Conservation (phyloP, 805 yeast genomes). For the Yamadazyma akitaensis region DNA sequence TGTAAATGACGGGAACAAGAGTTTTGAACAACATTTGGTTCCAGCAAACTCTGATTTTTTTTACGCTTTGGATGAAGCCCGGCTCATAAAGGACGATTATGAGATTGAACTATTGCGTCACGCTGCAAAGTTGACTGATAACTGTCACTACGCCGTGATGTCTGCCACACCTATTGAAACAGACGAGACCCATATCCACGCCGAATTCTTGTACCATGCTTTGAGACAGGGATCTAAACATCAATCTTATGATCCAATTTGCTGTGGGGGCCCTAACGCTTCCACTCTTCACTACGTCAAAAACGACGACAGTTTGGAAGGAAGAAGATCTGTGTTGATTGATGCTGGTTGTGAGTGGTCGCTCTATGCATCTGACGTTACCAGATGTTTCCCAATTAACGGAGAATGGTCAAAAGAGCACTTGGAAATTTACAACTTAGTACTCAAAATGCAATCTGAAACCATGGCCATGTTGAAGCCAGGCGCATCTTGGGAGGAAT, state of each 20-base stretch:
- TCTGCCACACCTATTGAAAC: constrained; percentile 83
- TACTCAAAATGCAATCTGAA: constrained; percentile 73
- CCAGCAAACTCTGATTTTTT: constrained; percentile 47
- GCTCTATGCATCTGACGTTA: constrained; percentile 89
- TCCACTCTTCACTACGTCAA: constrained; percentile 87
- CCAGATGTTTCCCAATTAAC: constrained; percentile 88
- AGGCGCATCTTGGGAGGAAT: constrained; percentile 80
- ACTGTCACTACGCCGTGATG: constrained; percentile 89
- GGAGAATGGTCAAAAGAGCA: constrained; percentile 92
- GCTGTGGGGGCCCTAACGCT: constrained; percentile 90
- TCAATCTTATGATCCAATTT: constrained; percentile 91
- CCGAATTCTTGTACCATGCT: constrained; percentile 92
- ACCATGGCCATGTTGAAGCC: constrained; percentile 75
- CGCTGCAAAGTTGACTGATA: constrained; percentile 83
- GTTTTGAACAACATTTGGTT: constrained; percentile 34
- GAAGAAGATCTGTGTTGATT: constrained; percentile 66
- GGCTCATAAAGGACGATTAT: constrained; percentile 78
- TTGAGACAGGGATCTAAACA: constrained; percentile 89
- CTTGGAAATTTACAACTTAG: constrained; percentile 74
- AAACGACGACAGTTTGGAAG: constrained; percentile 57
- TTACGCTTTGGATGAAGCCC: constrained; percentile 81
- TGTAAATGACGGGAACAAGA: constrained; percentile 42
- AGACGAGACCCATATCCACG: constrained; percentile 90
- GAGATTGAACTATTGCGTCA: constrained; percentile 74
- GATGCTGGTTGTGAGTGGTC: constrained; percentile 99